phyloP scores from a whole-genome alignment of 371 early-diverging fungal species.

The Mucor piriformis region DNA sequence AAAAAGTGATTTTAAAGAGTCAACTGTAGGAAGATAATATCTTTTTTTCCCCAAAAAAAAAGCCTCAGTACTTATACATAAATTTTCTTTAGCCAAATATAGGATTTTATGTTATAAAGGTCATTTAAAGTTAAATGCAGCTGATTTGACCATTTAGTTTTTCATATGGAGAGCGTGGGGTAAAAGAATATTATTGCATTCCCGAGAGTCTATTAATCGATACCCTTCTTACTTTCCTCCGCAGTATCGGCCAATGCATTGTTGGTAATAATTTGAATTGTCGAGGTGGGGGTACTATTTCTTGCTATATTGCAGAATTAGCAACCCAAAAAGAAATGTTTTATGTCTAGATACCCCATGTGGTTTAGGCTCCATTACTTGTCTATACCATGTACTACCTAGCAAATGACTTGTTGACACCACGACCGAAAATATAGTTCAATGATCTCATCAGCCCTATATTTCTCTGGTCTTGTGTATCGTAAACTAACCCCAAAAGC shows the following conservation, averaged over 20 bases:
- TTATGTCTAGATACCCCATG: too few species aligned
- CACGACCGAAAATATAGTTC: neutral
- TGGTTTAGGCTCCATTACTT: neutral
- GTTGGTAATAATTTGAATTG: neutral
- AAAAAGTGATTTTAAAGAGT: neutral
- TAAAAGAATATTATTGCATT: neutral
- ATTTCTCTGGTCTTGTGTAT: neutral
- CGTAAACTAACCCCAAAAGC: neutral
- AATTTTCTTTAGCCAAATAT: neutral
- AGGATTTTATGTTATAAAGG: neutral
- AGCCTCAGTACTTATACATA: neutral
- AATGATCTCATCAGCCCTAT: conserved; percentile 2
- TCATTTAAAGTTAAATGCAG: conserved; percentile 13
- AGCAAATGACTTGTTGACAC: conserved; percentile 4
- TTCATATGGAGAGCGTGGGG: neutral
- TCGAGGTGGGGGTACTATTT: neutral
- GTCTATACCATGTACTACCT: neutral
- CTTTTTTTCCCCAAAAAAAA: neutral
- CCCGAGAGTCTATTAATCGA: neutral
- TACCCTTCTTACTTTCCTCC: neutral
- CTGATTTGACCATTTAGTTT: conserved; percentile 14
- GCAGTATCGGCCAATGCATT: neutral
- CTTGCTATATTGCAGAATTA: neutral
- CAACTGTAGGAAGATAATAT: neutral
- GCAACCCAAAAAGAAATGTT: neutral